These are phyloP conservation scores for Paralagenidium karlingii DNA, from an alignment of 352 stramenopile species.

Conservation along the genomic window DNA sequence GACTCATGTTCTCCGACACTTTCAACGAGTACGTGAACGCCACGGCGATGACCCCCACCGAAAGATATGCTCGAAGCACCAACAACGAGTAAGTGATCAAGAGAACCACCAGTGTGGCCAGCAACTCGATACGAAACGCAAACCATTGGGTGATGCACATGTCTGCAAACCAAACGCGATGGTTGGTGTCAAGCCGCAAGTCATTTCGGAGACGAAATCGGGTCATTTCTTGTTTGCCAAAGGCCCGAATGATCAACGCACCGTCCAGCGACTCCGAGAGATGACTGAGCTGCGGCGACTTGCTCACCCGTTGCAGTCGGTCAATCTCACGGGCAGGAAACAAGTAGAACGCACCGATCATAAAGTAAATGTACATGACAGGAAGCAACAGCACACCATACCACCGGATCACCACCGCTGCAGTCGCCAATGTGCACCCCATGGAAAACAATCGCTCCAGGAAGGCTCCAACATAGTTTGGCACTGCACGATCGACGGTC, in stretches of 20 bases:
- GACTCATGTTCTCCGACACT: conserved; percentile 83
- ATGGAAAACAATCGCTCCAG: conserved; percentile 25
- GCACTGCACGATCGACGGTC: conserved; percentile 74
- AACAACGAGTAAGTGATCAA: conserved; percentile 66
- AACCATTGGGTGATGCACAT: conserved; percentile 74
- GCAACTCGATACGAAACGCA: conserved; percentile 78
- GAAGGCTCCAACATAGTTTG: conserved; percentile 7
- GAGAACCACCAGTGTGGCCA: conserved; percentile 63
- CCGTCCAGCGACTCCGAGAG: conserved; percentile 47
- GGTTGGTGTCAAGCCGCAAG: too few relatives aligned
- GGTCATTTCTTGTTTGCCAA: conserved; percentile 2
- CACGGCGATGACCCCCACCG: conserved; percentile 70
- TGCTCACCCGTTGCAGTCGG: conserved; percentile 59
- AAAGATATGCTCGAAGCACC: conserved; percentile 21
- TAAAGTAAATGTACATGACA: conserved; percentile 55
- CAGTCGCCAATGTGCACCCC: conserved; percentile 26
- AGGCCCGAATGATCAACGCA: conserved; percentile 2
- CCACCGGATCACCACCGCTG: conserved; percentile 15
- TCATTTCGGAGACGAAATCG: too few relatives aligned
- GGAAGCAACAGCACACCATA: conserved; percentile 10
- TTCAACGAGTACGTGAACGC: conserved; percentile 85
- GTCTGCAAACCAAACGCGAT: neutral
- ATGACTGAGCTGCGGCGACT: conserved; percentile 70
- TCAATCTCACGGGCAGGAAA: conserved; percentile 48
- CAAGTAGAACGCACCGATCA: conserved; percentile 69